Evolutionary conservation across 441 rosid species (phyloP).

Genomic region (Pelargonium fulgidum): DNA sequence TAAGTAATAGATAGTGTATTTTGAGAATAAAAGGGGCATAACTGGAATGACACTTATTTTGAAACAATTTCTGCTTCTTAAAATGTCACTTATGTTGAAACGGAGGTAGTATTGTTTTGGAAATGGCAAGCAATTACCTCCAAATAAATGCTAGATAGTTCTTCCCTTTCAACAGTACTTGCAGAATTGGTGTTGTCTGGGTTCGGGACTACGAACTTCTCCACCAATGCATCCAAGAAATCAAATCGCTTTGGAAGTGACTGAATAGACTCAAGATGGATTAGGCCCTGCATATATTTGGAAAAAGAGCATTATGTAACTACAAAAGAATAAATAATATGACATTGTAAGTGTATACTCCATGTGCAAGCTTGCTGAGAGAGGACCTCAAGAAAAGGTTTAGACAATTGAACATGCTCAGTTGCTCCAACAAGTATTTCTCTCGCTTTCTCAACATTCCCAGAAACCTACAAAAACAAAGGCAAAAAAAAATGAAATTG

Average conservation of each 20-base stretch:
- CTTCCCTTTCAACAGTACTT: slow-evolving; percentile 72
- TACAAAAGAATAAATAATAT: not conserved
- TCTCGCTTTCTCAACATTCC: slow-evolving; percentile 68
- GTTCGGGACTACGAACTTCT: slow-evolving; percentile 53
- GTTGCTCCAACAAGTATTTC: slow-evolving; percentile 64
- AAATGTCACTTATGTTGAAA: too few species aligned
- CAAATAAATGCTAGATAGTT: slow-evolving; percentile 68
- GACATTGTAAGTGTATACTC: not conserved
- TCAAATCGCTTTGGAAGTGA: slow-evolving; percentile 64
- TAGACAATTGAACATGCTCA: slow-evolving; percentile 69
- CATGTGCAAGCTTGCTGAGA: not conserved
- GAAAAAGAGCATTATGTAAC: not conserved
- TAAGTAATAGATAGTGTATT: too few species aligned
- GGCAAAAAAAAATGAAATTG: slow-evolving; percentile 11
- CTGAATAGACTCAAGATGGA: slow-evolving; percentile 67
- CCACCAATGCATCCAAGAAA: slow-evolving; percentile 62
- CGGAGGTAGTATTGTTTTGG: too few species aligned
- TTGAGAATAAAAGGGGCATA: too few species aligned
- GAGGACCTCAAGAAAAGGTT: slow-evolving; percentile 62
- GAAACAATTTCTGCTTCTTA: too few species aligned
- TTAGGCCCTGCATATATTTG: slow-evolving; percentile 39
- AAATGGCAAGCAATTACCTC: slow-evolving; percentile 44
- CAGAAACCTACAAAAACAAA: slow-evolving; percentile 42
- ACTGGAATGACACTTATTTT: too few species aligned
- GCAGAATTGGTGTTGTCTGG: slow-evolving; percentile 41